Evolutionary conservation across 2,329 filamentous ascomycete genomes (phyloP), one percentile per base, ranked within the genome.

Genomic region (Cladophialophora exuberans): DNA sequence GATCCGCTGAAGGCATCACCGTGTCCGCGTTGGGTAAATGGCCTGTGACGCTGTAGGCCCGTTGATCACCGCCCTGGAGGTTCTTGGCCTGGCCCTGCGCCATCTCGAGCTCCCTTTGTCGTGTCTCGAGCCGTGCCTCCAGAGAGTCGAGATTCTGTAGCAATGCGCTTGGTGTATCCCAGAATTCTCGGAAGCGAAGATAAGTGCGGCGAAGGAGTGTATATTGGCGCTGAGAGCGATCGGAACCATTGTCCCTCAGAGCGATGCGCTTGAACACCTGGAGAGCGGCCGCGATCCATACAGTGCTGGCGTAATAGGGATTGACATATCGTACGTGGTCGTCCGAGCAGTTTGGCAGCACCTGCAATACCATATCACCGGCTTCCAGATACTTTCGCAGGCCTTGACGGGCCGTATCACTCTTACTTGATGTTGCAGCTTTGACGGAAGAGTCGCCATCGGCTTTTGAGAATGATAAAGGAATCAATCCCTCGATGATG

Each of bases 71-170:
- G 22, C 18, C 22, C 35, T 20, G 35, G 22, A 20, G 20, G 20
- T 11, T 15, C 38, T 26, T 33, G 39, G 20, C 49, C 17, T 26
- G 22, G n/a, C 35, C 31, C 6, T 23, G 11, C 22, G 31, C 23
- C 30, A 41, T 4, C 20, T 45, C 41, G 50, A 53, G 23, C 9
- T 53, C 50, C 9, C 43, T 45, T 11, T 45, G 50, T 23, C 50
- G 50, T n/a, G 30, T 31, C 30, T 9, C 22, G 18, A 52, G 48
- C 22, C 48, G 48, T 10, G 18, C 25, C 4, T 30, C 38, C 4
- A 52, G 39, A n/a, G 48, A 43, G 28, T 52, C 48, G 4, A 52
- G 31, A 15, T 52, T 52, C 36, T 52, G 43, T 3, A 52, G 17
- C 48, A 52, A 33, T n/a, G 36, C 18, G 11, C 44, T 39, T 2